phyloP scores from a whole-genome alignment of 768 basidiomycete species.

The Pleurotus ostreatus region DNA sequence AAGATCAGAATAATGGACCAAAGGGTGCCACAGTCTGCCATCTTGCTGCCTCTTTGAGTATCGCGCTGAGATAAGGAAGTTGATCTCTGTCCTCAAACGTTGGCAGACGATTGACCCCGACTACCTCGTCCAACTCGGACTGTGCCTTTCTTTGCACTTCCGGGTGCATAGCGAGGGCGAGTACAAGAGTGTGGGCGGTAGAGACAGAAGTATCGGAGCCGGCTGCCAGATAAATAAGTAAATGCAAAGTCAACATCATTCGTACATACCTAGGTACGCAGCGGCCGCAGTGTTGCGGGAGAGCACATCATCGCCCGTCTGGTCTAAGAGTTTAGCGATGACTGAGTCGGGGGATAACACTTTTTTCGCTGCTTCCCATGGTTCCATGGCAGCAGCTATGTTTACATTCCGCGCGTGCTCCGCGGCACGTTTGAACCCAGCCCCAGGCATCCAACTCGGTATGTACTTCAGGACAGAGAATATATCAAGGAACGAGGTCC shows the following conservation, averaged over 20 bases:
- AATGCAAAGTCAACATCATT: not conserved
- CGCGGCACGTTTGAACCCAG: constrained; percentile 12
- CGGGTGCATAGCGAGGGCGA: constrained; percentile 14
- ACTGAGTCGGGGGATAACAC: constrained; percentile 1
- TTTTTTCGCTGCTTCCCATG: constrained; percentile 9
- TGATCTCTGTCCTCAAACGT: constrained; percentile 11
- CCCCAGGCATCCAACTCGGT: not conserved
- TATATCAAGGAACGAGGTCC: not conserved
- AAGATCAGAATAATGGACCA: not conserved
- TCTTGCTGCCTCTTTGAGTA: constrained; percentile 13
- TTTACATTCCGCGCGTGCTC: not conserved
- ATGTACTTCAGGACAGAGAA: not conserved
- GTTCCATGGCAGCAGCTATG: not conserved
- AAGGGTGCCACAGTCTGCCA: constrained; percentile 13
- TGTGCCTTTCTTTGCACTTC: constrained; percentile 16
- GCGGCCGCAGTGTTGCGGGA: too few relatives aligned
- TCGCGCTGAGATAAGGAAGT: constrained; percentile 15
- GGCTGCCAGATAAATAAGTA: not conserved
- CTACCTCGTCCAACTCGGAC: constrained; percentile 15
- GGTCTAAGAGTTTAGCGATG: too few relatives aligned
- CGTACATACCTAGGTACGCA: too few relatives aligned
- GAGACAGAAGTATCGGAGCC: constrained; percentile 10
- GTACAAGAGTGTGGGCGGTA: constrained; percentile 12
- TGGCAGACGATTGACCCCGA: constrained; percentile 15
- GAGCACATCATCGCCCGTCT: too few relatives aligned